Base-by-base conservation (phyloP, 148 eudicot genomes). In the Silene uniflora region DNA sequence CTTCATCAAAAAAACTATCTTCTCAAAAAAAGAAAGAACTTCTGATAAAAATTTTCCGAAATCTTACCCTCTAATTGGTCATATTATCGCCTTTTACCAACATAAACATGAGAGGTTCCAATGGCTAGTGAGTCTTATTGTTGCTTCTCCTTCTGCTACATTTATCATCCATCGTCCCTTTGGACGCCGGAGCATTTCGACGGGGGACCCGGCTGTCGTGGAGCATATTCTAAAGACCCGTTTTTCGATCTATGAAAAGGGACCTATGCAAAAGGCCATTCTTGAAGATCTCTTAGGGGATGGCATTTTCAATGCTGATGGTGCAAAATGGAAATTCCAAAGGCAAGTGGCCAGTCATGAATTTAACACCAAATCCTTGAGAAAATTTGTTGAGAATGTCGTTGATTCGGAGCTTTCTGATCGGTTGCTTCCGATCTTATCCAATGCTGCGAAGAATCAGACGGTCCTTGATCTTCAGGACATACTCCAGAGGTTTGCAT, bases 241-340 rank as follows among this genome's bases (percentile, higher is more conserved):
- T 0, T 80, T 80, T 39, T 56, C 63, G 5, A 12, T 75, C 5
- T 75, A 88, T 78, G 72, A 74, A 7, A 86, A 86, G 77, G 89
- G 91, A 8, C 62, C 74, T 6, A 27, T 10, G 32, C 58, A 70
- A 24, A 54, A 27, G 9, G n/a, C 18, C 10, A 29, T 56, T 22
- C 63, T 81, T 0, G 8, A 39, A 5, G 91, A 88, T 27, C 79
- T 86, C 7, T 54, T 88, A 7, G 88, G 89, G 1, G 76, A 85
- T 39, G 89, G 86, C 58, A 86, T 86, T 13, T 83, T 88, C 74
- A 81, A 81, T 67, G 77, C 52, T 19, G 86, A 88, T 24, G 84
- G 84, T 16, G 82, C 83, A 8, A 76, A 56, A 3, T 88, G 91
- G 91, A 88, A 86, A 74, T 79, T 74, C 72, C 89, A 88, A 55